Evolutionary conservation across 352 stramenopile genomes (phyloP).

Genomic region (Phytophthora hybrid): DNA sequence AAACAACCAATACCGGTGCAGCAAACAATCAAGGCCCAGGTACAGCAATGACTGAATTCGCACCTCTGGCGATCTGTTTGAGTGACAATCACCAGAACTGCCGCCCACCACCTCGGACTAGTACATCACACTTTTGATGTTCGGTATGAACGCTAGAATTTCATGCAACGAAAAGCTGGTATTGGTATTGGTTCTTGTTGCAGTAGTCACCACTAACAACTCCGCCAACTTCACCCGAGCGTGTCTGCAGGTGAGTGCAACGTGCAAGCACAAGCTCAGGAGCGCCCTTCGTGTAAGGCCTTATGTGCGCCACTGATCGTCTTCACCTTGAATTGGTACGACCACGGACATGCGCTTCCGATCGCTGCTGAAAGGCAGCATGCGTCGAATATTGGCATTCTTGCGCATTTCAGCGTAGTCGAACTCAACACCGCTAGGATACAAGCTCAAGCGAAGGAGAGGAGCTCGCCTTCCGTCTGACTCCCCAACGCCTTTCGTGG

Average conservation of each 20-base stretch:
- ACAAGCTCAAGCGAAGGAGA: conserved; percentile 44
- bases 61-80: conserved; percentile 33
- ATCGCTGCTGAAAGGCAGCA: conserved; percentile 92
- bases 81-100: neutral
- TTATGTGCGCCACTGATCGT: conserved; percentile 38
- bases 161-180: too few relatives aligned
- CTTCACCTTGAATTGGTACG: conserved; percentile 44
- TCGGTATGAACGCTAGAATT: too few relatives aligned
- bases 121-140: too few relatives aligned
- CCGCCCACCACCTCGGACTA: neutral
- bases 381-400: conserved; percentile 29
- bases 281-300: conserved; percentile 49
- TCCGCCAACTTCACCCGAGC: conserved; percentile 75
- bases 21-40: conserved; percentile 16
- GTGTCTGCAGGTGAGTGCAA: conserved; percentile 39
- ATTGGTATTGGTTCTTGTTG: too few relatives aligned
- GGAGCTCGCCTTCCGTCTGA: conserved; percentile 60
- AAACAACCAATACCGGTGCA: neutral
- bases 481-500: conserved; percentile 47
- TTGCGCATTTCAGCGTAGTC: conserved; percentile 45
- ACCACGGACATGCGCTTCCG: conserved; percentile 96
- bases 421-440: conserved; percentile 21
- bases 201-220: conserved; percentile 89
- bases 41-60: neutral
- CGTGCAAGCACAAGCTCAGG: conserved; percentile 65